Conservation (phyloP, 2,329 filamentous ascomycete species). For the Aspergillus sp. region DNA sequence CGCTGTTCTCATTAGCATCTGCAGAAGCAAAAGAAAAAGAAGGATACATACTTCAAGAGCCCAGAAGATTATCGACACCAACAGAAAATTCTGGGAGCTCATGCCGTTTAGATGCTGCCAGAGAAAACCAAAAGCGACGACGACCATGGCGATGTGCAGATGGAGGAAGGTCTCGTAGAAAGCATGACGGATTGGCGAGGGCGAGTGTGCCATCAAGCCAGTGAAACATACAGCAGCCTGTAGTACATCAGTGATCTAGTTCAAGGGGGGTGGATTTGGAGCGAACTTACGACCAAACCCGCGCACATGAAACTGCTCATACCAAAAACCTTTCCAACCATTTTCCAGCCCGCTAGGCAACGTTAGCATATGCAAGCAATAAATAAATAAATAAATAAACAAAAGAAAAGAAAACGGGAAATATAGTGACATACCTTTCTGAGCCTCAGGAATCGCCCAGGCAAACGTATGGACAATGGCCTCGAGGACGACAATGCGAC, state of each 20-base stretch:
- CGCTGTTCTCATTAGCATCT: constrained; percentile 32
- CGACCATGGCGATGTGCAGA: constrained; percentile 68
- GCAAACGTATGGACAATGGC: constrained; percentile 60
- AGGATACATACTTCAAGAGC: constrained; percentile 47
- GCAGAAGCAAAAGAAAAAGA: background rate
- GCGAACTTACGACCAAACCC: constrained; percentile 37
- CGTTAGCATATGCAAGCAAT: constrained; percentile 36
- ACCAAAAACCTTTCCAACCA: constrained; percentile 22
- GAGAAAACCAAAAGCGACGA: constrained; percentile 60
- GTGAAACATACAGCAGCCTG: constrained; percentile 49
- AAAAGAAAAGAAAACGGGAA: background rate
- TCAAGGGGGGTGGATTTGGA: background rate
- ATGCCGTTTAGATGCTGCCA: constrained; percentile 69
- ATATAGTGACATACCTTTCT: constrained; percentile 12
- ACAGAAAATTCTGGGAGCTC: constrained; percentile 65
- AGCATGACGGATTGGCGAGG: constrained; percentile 77
- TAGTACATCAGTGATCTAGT: background rate
- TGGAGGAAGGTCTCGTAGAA: constrained; percentile 97
- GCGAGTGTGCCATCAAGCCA: constrained; percentile 59
- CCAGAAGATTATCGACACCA: constrained; percentile 71
- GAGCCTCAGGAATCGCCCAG: constrained; percentile 65
- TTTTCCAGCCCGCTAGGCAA: constrained; percentile 36
- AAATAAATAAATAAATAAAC: too few relatives aligned
- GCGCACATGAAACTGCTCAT: constrained; percentile 28
- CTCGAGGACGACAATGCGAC: constrained; percentile 62